Evolutionary conservation across 2,329 filamentous ascomycete species (phyloP).

Genomic region (Penicillium rolfsii): DNA sequence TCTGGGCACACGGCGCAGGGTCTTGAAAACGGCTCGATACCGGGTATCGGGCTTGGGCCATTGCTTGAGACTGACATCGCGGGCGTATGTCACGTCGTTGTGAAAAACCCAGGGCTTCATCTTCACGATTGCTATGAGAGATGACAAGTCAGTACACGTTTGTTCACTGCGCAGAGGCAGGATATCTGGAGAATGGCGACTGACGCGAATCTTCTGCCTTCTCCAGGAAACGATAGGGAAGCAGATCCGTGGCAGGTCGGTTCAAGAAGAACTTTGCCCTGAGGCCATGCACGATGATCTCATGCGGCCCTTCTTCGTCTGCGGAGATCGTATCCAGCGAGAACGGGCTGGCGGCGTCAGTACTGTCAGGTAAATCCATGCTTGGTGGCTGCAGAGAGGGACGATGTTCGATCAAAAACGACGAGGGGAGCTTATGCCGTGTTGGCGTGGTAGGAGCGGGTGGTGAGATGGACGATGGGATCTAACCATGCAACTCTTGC

Average conservation of each 20-base stretch:
- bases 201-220: constrained; percentile 27
- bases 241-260: constrained; percentile 24
- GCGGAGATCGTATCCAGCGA: neutral
- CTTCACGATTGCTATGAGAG: constrained; percentile 22
- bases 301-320: neutral
- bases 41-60: constrained; percentile 31
- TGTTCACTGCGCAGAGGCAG: neutral
- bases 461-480: neutral
- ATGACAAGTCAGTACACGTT: neutral
- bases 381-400: neutral
- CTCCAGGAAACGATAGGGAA: constrained; percentile 26
- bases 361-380: neutral
- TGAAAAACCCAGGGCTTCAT: constrained; percentile 32
- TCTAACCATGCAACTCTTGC: neutral
- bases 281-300: constrained; percentile 27
- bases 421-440: neutral
- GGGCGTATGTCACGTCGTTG: constrained; percentile 17
- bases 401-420: neutral
- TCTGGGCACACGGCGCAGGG: constrained; percentile 27
- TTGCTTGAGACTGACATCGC: constrained; percentile 20
- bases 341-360: neutral
- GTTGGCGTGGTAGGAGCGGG: too few species aligned
- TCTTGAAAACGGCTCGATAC: constrained; percentile 31
- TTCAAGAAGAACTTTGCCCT: constrained; percentile 30
- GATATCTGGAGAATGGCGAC: neutral